A percentile compares a stretch with the other conserved stretches of the same genome.
phyloP scores from a whole-genome alignment of 2,329 filamentous ascomycete species.

The Clarireedia paspali region DNA sequence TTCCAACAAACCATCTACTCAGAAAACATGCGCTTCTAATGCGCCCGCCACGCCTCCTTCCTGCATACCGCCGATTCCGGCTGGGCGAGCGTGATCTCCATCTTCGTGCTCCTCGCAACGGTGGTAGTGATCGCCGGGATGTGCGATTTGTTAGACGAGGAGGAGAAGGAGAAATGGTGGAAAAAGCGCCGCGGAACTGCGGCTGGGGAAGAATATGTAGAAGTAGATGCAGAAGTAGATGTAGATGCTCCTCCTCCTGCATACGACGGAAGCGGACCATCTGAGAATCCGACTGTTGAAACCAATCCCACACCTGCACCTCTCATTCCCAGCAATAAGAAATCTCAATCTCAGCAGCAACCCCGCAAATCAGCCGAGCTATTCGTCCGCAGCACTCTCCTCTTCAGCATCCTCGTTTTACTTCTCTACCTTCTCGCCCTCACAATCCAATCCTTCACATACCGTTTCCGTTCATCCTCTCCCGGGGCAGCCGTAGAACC shows the following conservation, averaged over 20 bases:
- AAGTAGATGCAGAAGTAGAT: neutral
- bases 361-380: neutral
- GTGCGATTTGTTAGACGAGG: neutral
- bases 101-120: neutral
- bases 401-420: neutral
- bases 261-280: neutral
- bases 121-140: neutral
- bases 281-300: neutral
- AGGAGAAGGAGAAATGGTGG: neutral
- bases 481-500: too few relatives aligned
- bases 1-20: too few relatives aligned
- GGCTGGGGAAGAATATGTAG: neutral
- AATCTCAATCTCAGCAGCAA: too few relatives aligned
- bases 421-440: neutral
- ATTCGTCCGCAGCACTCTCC: neutral
- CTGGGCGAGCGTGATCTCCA: too few relatives aligned
- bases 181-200: neutral
- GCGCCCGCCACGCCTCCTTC: neutral
- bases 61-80: neutral
- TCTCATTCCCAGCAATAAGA: too few relatives aligned
- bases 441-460: neutral
- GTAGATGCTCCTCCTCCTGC: neutral
- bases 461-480: neutral
- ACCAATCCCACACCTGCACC: neutral
- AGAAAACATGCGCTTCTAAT: neutral